A percentile compares a stretch with the other conserved stretches of the same genome.
Evolutionary conservation across 2,329 filamentous ascomycete genomes (phyloP).

Genomic region (Xylaria sp.): DNA sequence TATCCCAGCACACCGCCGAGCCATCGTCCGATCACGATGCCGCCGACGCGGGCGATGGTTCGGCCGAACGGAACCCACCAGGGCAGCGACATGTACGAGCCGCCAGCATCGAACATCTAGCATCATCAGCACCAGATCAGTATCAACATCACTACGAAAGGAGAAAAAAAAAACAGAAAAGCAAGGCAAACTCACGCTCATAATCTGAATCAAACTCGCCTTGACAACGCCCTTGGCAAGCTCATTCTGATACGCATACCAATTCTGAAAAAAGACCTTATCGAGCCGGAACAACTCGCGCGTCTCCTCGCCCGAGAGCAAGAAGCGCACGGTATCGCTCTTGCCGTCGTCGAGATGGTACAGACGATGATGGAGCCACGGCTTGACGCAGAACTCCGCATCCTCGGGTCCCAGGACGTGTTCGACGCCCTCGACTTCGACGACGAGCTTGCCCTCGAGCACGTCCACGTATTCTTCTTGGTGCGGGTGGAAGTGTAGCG

Average conservation of each 20-base stretch:
- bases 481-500: conserved; percentile 32
- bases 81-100: conserved; percentile 21
- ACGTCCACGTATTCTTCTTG: conserved; percentile 33
- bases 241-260: conserved; percentile 35
- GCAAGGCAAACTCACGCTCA: conserved; percentile 23
- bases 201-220: conserved; percentile 31
- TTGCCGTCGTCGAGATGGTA: conserved; percentile 21
- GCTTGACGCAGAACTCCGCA: conserved; percentile 27
- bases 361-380: conserved; percentile 26
- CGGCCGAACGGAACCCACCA: conserved; percentile 32
- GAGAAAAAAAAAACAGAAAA: too few relatives aligned
- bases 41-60: conserved; percentile 24
- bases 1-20: conserved; percentile 35
- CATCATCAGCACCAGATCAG: neutral
- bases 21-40: conserved; percentile 33
- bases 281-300: conserved; percentile 31
- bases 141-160: too few relatives aligned
- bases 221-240: conserved; percentile 25
- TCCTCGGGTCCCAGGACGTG: conserved; percentile 25
- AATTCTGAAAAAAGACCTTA: conserved; percentile 35
- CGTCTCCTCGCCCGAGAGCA: conserved; percentile 26
- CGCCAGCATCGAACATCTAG: conserved; percentile 16
- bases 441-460: conserved; percentile 24
- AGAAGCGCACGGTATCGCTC: neutral
- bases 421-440: conserved; percentile 30